A percentile compares a stretch with the other conserved stretches of the same genome.
Evolutionary conservation across 225 moss, liverwort and hornwort genomes (phyloP).

Genomic region (Lunularia cruciata): DNA sequence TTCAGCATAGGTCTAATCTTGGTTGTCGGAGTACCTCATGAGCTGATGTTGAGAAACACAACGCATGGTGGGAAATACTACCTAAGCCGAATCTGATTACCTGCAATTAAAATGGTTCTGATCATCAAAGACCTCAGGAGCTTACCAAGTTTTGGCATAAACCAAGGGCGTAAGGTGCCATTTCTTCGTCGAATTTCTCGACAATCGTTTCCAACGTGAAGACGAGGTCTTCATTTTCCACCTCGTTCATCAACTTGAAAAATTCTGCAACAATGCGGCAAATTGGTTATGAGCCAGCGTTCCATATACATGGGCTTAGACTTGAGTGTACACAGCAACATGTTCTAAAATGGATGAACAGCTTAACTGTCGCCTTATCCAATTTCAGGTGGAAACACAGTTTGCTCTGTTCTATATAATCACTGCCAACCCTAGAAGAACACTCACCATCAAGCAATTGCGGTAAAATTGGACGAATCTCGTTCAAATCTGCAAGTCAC

Average conservation of each 20-base stretch:
- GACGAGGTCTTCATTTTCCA: conserved; percentile 97
- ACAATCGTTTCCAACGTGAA: conserved; percentile 98
- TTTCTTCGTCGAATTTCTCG: conserved; percentile 97
- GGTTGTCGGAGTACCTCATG: too few relatives aligned
- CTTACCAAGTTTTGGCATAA: conserved; percentile 95
- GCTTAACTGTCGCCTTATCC: too few relatives aligned
- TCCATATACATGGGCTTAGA: too few relatives aligned
- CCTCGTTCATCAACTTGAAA: conserved; percentile 99
- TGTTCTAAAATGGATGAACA: background rate
- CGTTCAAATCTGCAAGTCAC: conserved; percentile 63
- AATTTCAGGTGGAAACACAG: background rate
- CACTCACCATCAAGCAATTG: conserved; percentile 84
- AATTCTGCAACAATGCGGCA: conserved; percentile 64
- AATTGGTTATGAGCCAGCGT: background rate
- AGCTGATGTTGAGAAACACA: too few relatives aligned
- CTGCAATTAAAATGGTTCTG: too few relatives aligned
- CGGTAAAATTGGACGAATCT: conserved; percentile 93
- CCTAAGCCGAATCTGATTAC: too few relatives aligned
- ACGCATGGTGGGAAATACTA: too few relatives aligned
- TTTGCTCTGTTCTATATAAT: background rate
- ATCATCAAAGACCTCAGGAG: background rate
- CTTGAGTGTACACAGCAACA: background rate
- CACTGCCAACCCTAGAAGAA: background rate
- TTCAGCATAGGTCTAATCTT: too few relatives aligned
- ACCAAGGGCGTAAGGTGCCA: conserved; percentile 99